Percentiles rank a stretch among this genome's conserved stretches.
phyloP scores from a whole-genome alignment of 805 yeast species.

The Metschnikowia bowlesiae region DNA sequence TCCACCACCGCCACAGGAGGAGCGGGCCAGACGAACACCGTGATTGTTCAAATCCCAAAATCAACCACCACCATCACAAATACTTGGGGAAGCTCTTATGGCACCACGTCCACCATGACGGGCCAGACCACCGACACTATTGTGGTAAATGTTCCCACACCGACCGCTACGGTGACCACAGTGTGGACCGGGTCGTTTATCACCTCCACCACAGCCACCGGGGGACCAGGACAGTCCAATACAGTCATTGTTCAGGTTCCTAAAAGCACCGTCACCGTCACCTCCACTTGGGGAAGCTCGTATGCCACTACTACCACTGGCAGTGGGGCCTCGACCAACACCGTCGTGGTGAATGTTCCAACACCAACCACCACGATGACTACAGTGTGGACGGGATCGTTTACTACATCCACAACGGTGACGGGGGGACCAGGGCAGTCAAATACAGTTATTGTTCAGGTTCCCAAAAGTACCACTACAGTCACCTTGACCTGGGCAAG shows the following conservation, averaged over 20 bases:
- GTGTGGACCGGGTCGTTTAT: neutral
- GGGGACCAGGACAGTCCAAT: neutral
- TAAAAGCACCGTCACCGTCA: constrained; percentile 6
- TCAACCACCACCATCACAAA: neutral
- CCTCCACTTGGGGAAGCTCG: constrained; percentile 8
- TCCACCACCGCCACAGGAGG: neutral
- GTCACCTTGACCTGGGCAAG: constrained; percentile 2
- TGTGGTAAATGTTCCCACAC: neutral
- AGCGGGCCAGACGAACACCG: neutral
- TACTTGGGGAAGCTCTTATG: neutral
- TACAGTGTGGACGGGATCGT: constrained; percentile 8
- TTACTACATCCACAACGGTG: constrained; percentile 2
- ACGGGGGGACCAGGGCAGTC: constrained; percentile 7
- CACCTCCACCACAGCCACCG: neutral
- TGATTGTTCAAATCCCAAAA: neutral
- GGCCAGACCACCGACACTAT: too few relatives aligned
- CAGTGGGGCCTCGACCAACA: constrained; percentile 4
- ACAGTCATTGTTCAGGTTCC: constrained; percentile 13
- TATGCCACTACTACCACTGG: constrained; percentile 1
- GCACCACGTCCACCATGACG: neutral
- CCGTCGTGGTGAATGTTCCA: constrained; percentile 10
- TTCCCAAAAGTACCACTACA: neutral
- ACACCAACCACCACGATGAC: constrained; percentile 7
- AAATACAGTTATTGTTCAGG: constrained; percentile 12
- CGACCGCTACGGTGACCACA: neutral